These are phyloP conservation scores for Nicotiana sylvestris DNA, from an alignment of 257 asterid genomes.

Conservation along the genomic window DNA sequence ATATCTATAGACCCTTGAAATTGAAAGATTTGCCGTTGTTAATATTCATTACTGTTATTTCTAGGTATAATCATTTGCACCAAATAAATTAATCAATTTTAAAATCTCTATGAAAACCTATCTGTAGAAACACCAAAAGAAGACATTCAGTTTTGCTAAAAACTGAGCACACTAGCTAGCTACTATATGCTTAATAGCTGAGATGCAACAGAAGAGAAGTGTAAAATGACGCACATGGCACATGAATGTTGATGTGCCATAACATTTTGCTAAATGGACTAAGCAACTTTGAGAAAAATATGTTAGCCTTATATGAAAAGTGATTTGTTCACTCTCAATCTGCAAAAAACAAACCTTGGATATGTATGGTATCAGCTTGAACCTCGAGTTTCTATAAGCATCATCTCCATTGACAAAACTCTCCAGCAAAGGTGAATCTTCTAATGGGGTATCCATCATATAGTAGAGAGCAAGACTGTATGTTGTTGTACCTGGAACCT, in stretches of 20 bases:
- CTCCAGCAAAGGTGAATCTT: constrained; percentile 87
- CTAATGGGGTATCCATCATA: constrained; percentile 83
- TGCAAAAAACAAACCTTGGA: constrained; percentile 58
- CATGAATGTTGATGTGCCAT: neutral
- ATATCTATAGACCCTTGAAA: neutral
- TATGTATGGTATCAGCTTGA: constrained; percentile 97
- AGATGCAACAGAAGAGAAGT: neutral
- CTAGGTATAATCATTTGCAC: neutral
- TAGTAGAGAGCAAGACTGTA: constrained; percentile 82
- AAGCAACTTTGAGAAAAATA: neutral
- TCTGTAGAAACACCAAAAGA: neutral
- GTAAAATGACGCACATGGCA: neutral
- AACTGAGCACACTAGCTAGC: neutral
- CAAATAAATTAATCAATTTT: neutral
- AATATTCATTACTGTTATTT: neutral
- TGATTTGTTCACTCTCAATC: constrained; percentile 9
- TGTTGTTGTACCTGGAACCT: constrained; percentile 96
- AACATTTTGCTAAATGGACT: neutral
- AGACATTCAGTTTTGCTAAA: neutral
- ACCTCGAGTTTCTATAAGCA: constrained; percentile 92
- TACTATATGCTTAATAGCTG: neutral
- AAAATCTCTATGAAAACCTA: neutral
- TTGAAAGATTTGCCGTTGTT: neutral
- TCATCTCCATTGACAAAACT: constrained; percentile 92
- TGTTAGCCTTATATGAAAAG: neutral